A percentile compares a stretch with the other conserved stretches of the same genome.
Conservation (phyloP, 192 early-diverging fungal species). For the Martensiomyces pterosporus region DNA sequence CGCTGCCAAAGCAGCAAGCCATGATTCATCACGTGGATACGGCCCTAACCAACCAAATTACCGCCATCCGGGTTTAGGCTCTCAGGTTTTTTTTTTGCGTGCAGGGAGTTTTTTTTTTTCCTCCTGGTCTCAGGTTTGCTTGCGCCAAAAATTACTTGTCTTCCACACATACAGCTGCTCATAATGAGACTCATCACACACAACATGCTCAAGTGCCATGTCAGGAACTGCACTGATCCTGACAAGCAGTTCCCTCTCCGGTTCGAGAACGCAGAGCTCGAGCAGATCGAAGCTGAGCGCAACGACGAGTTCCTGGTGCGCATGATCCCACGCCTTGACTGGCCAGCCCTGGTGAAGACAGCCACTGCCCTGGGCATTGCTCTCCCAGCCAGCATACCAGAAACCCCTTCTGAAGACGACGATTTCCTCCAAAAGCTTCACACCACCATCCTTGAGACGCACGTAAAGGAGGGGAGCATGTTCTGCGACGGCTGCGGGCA, state of each 20-base stretch:
- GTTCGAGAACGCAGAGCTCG: conserved; percentile 77
- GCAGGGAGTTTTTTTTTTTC: no score
- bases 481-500: conserved; percentile 85
- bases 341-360: conserved; percentile 61
- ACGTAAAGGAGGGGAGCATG: conserved; percentile 87
- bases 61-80: no score
- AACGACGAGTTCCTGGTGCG: conserved; percentile 80
- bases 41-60: no score
- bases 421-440: conserved; percentile 68
- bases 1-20: no score
- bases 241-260: conserved; percentile 87
- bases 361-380: conserved; percentile 54
- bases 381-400: conserved; percentile 30
- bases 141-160: no score
- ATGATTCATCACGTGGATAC: no score
- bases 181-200: conserved; percentile 90
- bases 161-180: background rate
- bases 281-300: conserved; percentile 82
- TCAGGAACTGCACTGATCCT: conserved; percentile 80
- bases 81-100: no score
- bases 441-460: conserved; percentile 78
- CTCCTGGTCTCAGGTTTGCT: no score
- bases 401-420: conserved; percentile 26
- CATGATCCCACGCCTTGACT: conserved; percentile 81
- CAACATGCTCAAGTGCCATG: conserved; percentile 99